Evolutionary conservation across 2,329 filamentous ascomycete genomes (phyloP), one percentile per base, ranked within the genome.

Genomic region (Pestalotiopsis sp.): DNA sequence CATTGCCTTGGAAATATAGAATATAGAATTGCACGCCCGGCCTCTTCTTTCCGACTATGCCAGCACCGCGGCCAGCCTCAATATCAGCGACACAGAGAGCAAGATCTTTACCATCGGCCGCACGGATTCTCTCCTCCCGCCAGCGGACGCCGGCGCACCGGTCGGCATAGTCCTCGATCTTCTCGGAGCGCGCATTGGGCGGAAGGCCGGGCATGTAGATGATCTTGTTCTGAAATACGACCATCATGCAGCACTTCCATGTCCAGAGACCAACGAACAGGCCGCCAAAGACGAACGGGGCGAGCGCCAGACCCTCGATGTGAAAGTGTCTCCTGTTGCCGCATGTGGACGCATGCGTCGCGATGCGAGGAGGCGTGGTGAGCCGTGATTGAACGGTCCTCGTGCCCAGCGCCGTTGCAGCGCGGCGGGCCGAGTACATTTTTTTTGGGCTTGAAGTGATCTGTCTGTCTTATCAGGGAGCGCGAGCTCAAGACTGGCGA

Each of bases 121-220:
- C 87, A 63, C 81, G 80, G 49, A 89, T 88, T 52, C 84, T 84
- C 72, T 88, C 84, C 73, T 93, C 89, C n/a, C 83, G 79, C 93
- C 93, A 95, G 52, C 76, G 69, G n/a, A 94, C 82, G 0, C 88
- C 89, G 31, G 80, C 82, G 71, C 90, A 93, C 49, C 86, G 83
- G 3, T 78, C 77, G 31, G 82, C 82, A 75, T 93, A 94, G 73
- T 92, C 88, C 3, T 82, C 80, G 49, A 95, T 90, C 68, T 81
- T 89, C 80, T 94, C 91, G 27, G 86, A 84, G 17, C 92, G 86
- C 0, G 92, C 85, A 75, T 91, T 91, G 2, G 92, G 92, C 20
- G 92, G 92, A 64, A 94, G 80, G 60, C 91, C 91, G 0, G 92
- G 91, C 82, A 94, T 93, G 80, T 94, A 95, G 69, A 95, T 92